Conservation (phyloP, 2,329 filamentous ascomycete genomes). For the Fusarium sacchari region DNA sequence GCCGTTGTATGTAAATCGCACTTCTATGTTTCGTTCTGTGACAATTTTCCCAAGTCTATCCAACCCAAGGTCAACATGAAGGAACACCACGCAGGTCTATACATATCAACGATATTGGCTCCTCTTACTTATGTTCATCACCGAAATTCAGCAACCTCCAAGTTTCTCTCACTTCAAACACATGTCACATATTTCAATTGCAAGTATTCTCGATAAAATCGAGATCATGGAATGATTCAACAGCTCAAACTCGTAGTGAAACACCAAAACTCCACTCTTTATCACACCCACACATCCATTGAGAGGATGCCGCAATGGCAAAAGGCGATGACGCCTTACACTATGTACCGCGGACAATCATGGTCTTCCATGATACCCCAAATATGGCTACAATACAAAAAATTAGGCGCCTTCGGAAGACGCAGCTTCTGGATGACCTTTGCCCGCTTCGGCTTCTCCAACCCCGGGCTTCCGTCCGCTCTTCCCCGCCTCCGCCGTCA, state of each 20-base stretch:
- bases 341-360: neutral
- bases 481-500: slow-evolving; percentile 3
- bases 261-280: neutral
- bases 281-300: neutral
- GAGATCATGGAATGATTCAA: neutral
- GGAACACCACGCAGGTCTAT: neutral
- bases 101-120: neutral
- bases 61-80: too few species aligned
- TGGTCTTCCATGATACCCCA: neutral
- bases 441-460: neutral
- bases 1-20: neutral
- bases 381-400: neutral
- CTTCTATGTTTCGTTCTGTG: neutral
- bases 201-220: neutral
- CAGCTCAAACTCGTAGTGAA: neutral
- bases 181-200: neutral
- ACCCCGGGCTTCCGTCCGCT: neutral
- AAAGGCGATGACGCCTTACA: neutral
- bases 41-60: neutral
- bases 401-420: neutral
- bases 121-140: neutral
- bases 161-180: neutral
- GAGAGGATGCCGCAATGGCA: neutral
- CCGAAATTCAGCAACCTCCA: neutral
- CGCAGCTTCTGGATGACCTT: neutral